Evolutionary conservation across 129 eudicot genomes (phyloP).

Genomic region (Centaurea solstitialis): DNA sequence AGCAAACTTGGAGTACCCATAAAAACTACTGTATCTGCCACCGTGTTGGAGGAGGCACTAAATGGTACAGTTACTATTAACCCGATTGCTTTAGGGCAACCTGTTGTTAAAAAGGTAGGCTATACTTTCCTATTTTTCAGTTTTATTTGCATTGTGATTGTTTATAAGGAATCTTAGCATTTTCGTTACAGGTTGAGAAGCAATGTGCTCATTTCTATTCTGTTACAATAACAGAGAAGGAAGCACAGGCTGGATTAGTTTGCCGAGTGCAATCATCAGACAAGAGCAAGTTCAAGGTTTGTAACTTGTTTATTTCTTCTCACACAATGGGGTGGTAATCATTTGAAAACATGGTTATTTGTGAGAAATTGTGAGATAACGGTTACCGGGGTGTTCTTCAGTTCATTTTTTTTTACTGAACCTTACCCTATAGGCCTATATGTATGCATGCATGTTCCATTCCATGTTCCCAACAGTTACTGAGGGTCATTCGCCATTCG

Average conservation of each 20-base stretch:
- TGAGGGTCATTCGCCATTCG: background rate
- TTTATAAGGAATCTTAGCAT: slow-evolving; percentile 19
- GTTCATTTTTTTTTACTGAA: too few species aligned
- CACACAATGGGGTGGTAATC: too few species aligned
- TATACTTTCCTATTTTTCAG: slow-evolving; percentile 1
- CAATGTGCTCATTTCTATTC: slow-evolving; percentile 94
- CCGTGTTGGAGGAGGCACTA: slow-evolving; percentile 92
- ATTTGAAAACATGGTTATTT: too few species aligned
- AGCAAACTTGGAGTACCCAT: slow-evolving; percentile 98
- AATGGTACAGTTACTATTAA: slow-evolving; percentile 63
- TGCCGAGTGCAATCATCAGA: slow-evolving; percentile 89
- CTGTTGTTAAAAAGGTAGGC: slow-evolving; percentile 72
- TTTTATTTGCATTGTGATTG: slow-evolving; percentile 10
- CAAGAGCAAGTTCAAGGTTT: slow-evolving; percentile 96
- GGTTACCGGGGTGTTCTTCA: too few species aligned
- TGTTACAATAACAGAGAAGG: slow-evolving; percentile 80
- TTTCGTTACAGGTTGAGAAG: slow-evolving; percentile 76
- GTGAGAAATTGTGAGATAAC: too few species aligned
- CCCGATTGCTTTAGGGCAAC: slow-evolving; percentile 73
- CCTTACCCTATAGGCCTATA: too few species aligned
- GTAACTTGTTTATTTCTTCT: slow-evolving; percentile 11
- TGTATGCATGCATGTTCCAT: background rate
- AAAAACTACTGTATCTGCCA: slow-evolving; percentile 92
- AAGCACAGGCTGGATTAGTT: slow-evolving; percentile 79
- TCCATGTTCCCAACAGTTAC: background rate